Base-by-base conservation (phyloP, 345 rosid genomes). In the Rhodomyrtus tomentosa region DNA sequence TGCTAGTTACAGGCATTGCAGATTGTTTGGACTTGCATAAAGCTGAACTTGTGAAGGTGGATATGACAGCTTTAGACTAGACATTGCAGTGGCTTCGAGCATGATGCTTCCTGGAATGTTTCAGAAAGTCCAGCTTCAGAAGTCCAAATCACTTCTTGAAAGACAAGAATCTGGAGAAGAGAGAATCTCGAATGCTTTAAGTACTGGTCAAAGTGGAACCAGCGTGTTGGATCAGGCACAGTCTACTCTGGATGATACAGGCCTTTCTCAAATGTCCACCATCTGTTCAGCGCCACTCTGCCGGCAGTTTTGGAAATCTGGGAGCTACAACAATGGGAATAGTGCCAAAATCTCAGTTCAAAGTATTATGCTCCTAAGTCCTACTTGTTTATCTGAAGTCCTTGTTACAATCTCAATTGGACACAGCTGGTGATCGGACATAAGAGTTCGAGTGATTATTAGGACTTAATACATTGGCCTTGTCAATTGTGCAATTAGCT, bases 291-390 rank as follows among this genome's bases (percentile, higher is more conserved):
- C 97, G 1, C 99, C 98, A 55, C 87, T 95, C 83, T 91, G 94
- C 92, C 93, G 98, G 52, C 99, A 95, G 85, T 97, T 97, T 84
- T 97, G 99, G 99, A 97, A 92, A 90, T 91, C 99, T 85, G 99
- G 99, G 72, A 90, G 51, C 86, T 97, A 97, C 29, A 85, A 74
- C 10, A 92, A 89, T 53, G 92, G 88, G 42, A 56, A 84, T 84
- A 87, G 90, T 87, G 86, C 96, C 49, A 91, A 90, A 89, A 91
- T 88, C 87, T 84, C 88, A 21, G 84, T 84, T 83, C 96, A 92
- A 90, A 92, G 98, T 94, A 94, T 81, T 95, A 49, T 51, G 59
- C 88, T 22, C 83, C 50, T 48, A 68, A 51, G 76, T 82, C 49
- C 87, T 27, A 38, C 82, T 45, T 73, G 32, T 72, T n/a, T 18